These are phyloP conservation scores for Euphrasia arctica DNA, from an alignment of 305 asterid species.

Conservation along the genomic window DNA sequence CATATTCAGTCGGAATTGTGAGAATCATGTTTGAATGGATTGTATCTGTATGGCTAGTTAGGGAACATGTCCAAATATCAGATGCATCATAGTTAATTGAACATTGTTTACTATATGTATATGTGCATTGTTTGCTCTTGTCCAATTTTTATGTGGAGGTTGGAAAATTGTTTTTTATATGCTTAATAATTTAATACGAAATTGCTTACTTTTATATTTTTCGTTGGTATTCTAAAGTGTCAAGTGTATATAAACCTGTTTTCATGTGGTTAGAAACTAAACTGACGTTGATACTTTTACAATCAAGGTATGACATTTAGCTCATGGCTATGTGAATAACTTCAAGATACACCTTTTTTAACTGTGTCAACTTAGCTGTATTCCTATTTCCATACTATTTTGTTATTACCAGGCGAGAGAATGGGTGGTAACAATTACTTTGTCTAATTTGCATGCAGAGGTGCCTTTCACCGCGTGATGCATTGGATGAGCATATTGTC, in stretches of 20 bases:
- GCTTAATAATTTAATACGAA: background rate
- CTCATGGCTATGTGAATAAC: background rate
- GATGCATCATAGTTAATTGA: background rate
- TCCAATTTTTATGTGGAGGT: background rate
- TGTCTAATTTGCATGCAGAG: slow-evolving; percentile 49
- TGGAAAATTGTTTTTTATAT: background rate
- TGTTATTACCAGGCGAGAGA: slow-evolving; percentile 3
- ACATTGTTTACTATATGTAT: background rate
- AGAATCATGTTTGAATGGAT: background rate
- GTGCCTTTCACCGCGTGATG: slow-evolving; percentile 77
- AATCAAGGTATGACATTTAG: background rate
- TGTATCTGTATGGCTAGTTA: background rate
- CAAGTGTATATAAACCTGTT: slow-evolving; percentile 4
- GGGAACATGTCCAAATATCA: background rate
- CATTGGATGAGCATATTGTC: slow-evolving; percentile 88
- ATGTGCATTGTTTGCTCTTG: background rate
- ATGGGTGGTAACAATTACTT: slow-evolving; percentile 14
- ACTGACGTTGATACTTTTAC: slow-evolving; percentile 2
- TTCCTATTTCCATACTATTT: slow-evolving; percentile 3
- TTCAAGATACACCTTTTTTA: background rate
- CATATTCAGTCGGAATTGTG: background rate
- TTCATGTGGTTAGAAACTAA: slow-evolving; percentile 1
- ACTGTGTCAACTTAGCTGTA: slow-evolving; percentile 7
- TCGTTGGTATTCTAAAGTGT: slow-evolving; percentile 7
- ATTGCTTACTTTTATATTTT: slow-evolving; percentile 1